A percentile compares a stretch with the other conserved stretches of the same genome.
These are phyloP conservation scores for Pharus latifolius DNA, from an alignment of 176 grass and related monocot species.

Conservation along the genomic window DNA sequence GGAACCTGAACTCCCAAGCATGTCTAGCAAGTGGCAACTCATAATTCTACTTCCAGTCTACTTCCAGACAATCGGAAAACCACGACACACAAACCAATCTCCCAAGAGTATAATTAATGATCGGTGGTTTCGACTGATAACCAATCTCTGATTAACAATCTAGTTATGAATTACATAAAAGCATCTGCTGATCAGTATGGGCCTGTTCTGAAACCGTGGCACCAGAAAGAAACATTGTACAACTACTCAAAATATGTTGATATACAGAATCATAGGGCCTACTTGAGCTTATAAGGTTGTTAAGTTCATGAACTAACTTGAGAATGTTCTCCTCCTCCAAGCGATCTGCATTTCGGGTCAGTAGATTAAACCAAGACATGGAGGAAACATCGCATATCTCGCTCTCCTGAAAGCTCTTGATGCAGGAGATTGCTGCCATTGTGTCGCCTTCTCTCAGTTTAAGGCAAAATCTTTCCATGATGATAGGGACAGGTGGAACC, in stretches of 20 bases:
- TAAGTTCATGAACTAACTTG: constrained; percentile 40
- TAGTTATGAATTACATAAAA: constrained; percentile 5
- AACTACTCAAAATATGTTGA: constrained; percentile 53
- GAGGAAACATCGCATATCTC: constrained; percentile 43
- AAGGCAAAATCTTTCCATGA: constrained; percentile 89
- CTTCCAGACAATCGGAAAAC: too few species aligned
- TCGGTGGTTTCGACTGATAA: background rate
- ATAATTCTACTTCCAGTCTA: too few species aligned
- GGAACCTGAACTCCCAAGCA: too few species aligned
- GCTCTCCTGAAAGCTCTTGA: constrained; percentile 43
- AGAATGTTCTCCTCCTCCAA: constrained; percentile 38
- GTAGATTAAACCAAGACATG: constrained; percentile 59
- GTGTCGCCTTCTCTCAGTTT: constrained; percentile 65
- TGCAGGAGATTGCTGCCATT: constrained; percentile 34
- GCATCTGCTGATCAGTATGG: background rate
- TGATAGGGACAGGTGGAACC: constrained; percentile 50
- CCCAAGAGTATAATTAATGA: background rate
- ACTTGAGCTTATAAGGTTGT: constrained; percentile 17
- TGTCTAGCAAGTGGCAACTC: too few species aligned
- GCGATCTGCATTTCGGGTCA: constrained; percentile 29
- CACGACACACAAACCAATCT: too few species aligned
- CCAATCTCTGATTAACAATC: background rate
- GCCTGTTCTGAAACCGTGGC: background rate
- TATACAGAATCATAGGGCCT: constrained; percentile 24
- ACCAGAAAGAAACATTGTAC: constrained; percentile 47